Percentiles rank a stretch among this genome's conserved stretches.
Conservation (phyloP, 2,329 filamentous ascomycete species). For the Bipolaris cookei region DNA sequence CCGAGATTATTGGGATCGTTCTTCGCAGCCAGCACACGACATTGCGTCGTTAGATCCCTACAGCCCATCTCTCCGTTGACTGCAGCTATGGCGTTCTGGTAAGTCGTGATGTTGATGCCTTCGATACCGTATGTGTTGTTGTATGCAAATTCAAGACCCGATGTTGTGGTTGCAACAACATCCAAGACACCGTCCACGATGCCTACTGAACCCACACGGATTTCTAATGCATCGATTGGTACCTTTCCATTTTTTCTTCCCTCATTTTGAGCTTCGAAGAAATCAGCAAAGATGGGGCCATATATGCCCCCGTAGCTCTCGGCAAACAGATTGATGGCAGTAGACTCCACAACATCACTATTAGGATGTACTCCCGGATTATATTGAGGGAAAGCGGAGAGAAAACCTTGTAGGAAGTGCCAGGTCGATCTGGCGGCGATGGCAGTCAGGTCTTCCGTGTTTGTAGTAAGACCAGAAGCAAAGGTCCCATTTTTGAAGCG, state of each 20-base stretch:
- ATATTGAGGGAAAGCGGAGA: slow-evolving; percentile 65
- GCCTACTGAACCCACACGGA: slow-evolving; percentile 68
- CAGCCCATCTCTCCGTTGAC: slow-evolving; percentile 61
- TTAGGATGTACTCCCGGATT: slow-evolving; percentile 56
- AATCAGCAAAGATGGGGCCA: slow-evolving; percentile 66
- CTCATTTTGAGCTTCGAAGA: slow-evolving; percentile 67
- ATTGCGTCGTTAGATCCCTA: slow-evolving; percentile 50
- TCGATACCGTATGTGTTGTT: slow-evolving; percentile 71
- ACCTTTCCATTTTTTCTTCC: slow-evolving; percentile 59
- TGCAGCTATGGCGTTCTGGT: slow-evolving; percentile 54
- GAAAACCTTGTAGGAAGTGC: slow-evolving; percentile 69
- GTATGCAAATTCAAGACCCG: slow-evolving; percentile 63
- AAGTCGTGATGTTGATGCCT: slow-evolving; percentile 60
- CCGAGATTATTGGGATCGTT: slow-evolving; percentile 47
- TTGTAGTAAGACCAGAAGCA: slow-evolving; percentile 58
- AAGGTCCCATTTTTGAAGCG: slow-evolving; percentile 69
- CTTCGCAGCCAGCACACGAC: slow-evolving; percentile 37
- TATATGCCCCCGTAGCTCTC: slow-evolving; percentile 76
- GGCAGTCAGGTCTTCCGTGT: slow-evolving; percentile 63
- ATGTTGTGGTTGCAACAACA: slow-evolving; percentile 64
- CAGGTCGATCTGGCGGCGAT: slow-evolving; percentile 66
- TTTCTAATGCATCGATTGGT: slow-evolving; percentile 61
- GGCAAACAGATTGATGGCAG: slow-evolving; percentile 69
- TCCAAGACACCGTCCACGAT: slow-evolving; percentile 77
- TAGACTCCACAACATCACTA: slow-evolving; percentile 46